A percentile compares a stretch with the other conserved stretches of the same genome.
These are phyloP conservation scores for Passalora sequoiae DNA, from an alignment of 2,329 filamentous ascomycete genomes.

Conservation along the genomic window DNA sequence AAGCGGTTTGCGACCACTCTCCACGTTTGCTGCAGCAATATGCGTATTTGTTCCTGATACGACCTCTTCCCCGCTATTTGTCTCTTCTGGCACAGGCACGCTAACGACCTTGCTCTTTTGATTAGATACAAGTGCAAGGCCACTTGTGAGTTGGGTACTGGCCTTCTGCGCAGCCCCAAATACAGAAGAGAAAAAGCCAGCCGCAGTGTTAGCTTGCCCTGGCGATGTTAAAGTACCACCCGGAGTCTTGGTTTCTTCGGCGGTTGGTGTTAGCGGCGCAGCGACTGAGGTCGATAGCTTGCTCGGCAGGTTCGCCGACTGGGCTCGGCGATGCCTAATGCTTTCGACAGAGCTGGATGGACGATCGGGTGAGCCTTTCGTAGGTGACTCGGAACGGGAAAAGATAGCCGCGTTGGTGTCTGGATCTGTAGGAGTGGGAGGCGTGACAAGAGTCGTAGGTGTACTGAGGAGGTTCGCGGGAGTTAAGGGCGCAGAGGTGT, in stretches of 20 bases:
- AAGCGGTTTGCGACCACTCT: constrained; percentile 57
- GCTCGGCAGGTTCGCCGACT: constrained; percentile 55
- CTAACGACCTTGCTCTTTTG: constrained; percentile 39
- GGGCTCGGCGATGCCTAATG: constrained; percentile 30
- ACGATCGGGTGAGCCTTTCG: constrained; percentile 42
- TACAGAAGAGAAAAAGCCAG: constrained; percentile 87
- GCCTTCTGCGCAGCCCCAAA: constrained; percentile 91
- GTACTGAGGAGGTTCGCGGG: constrained; percentile 40
- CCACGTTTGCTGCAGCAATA: constrained; percentile 38
- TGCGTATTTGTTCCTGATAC: constrained; percentile 30
- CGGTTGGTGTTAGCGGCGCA: constrained; percentile 68
- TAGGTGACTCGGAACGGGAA: constrained; percentile 19
- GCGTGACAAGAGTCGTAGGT: constrained; percentile 58
- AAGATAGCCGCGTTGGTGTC: constrained; percentile 18
- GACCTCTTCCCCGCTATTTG: constrained; percentile 40
- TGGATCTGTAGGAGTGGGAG: constrained; percentile 55
- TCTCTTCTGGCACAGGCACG: constrained; percentile 17
- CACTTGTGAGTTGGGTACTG: constrained; percentile 67
- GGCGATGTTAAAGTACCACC: constrained; percentile 49
- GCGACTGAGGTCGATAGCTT: constrained; percentile 75
- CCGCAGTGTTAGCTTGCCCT: constrained; percentile 34
- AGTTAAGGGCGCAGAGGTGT: constrained; percentile 34
- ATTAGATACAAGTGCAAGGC: constrained; percentile 56
- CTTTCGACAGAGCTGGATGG: constrained; percentile 29
- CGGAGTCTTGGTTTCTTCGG: constrained; percentile 62